A percentile compares a stretch with the other conserved stretches of the same genome.
phyloP scores from a whole-genome alignment of 2,329 filamentous ascomycete species.

The Didymella sp. region DNA sequence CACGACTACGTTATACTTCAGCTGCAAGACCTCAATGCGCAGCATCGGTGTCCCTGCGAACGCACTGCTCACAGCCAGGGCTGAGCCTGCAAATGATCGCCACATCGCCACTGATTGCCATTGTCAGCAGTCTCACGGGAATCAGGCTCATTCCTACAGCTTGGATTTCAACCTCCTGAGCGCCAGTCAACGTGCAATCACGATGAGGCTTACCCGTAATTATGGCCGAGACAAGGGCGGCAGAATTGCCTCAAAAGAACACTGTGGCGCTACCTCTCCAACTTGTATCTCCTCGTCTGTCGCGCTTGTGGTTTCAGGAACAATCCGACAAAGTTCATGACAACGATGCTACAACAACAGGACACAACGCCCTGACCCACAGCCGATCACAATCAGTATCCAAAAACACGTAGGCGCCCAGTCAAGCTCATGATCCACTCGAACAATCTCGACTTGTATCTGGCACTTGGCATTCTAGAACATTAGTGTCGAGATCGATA shows the following conservation, averaged over 20 bases:
- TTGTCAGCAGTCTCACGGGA: background rate
- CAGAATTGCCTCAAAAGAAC: conserved; percentile 4
- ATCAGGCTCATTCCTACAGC: background rate
- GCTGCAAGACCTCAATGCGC: background rate
- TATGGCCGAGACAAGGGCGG: background rate
- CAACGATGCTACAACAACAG: conserved; percentile 1
- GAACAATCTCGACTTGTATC: background rate
- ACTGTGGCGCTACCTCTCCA: background rate
- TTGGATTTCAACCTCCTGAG: background rate
- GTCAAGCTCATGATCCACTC: background rate
- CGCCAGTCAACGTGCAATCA: background rate
- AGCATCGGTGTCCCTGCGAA: background rate
- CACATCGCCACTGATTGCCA: conserved; percentile 1
- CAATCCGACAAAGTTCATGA: conserved; percentile 5
- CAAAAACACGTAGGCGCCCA: background rate
- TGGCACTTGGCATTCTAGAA: background rate
- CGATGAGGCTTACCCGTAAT: background rate
- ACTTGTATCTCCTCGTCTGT: conserved; percentile 6
- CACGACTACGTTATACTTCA: background rate
- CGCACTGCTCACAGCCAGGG: background rate
- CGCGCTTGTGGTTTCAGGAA: conserved; percentile 15
- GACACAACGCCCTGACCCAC: background rate
- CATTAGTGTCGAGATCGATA: background rate
- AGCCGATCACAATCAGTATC: conserved; percentile 1
- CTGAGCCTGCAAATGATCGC: background rate